Evolutionary conservation across 2,329 filamentous ascomycete genomes (phyloP), one percentile per base, ranked within the genome.

Genomic region (Sporothrix euskadiensis): DNA sequence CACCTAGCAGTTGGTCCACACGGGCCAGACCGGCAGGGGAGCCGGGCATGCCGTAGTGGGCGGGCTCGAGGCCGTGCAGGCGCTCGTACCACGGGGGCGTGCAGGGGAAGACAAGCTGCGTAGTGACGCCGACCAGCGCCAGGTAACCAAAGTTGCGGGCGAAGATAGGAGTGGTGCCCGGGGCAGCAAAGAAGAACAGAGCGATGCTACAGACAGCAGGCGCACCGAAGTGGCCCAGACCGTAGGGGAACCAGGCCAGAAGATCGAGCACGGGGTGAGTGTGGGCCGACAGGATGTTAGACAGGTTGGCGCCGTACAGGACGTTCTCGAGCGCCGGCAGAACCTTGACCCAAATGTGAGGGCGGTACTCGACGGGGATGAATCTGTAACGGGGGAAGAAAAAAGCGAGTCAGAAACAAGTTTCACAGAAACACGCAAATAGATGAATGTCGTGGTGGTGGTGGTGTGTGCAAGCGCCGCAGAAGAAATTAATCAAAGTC

Each of bases 71-170:
- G 19, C 95, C 95, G 81, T 97, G 94, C 79, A 92, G 87, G 82
- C 96, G 97, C 86, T 98, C 95, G 80, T 98, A 98, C 95, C 95
- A 98, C 1, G 95, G 95, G 35, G 95, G 93, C 32, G 94, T 96
- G 85, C 95, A 98, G 1, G 95, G 95, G 83, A 98, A 97, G 75
- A 94, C 82, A 71, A 98, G 87, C 83, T 98, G 94, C 76, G 97
- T 94, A 44, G 91, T 89, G 73, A 98, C 95, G 71, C 94, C 95
- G 14, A 91, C 85, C 76, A 97, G 89, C 83, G 94, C 96, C 89
- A 98, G 92, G 87, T 95, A 98, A 74, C 95, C 95, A 78, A 98
- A 97, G 69, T 91, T 90, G 78, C 91, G 91, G 19, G 93, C 94
- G 80, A 94, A 98, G 22, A 94, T 90, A 10, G 94, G 93, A 0